phyloP scores from a whole-genome alignment of 331 rosid genomes.

The Dryas integrifolia region DNA sequence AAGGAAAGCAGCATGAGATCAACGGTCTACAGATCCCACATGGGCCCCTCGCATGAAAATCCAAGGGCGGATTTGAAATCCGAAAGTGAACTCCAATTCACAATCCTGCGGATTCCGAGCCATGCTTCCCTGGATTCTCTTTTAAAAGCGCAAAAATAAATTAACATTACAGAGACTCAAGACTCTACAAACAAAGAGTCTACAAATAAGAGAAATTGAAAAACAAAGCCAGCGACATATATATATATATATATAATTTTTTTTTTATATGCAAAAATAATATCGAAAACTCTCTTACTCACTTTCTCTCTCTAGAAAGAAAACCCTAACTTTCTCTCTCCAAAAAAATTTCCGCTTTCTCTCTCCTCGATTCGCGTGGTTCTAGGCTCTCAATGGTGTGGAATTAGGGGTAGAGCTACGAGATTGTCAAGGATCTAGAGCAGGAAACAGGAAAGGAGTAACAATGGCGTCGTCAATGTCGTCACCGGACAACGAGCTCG shows the following conservation, averaged over 20 bases:
- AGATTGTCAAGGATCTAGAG: slow-evolving; percentile 47
- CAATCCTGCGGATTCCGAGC: slow-evolving; percentile 48
- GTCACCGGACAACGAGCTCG: slow-evolving; percentile 50
- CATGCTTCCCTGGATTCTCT: slow-evolving; percentile 31
- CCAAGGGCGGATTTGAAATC: slow-evolving; percentile 47
- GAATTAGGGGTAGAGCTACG: slow-evolving; percentile 27
- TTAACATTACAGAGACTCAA: neutral
- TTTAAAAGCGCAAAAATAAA: slow-evolving; percentile 29
- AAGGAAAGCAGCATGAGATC: neutral
- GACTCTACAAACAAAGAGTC: neutral
- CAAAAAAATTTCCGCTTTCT: slow-evolving; percentile 1
- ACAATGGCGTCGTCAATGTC: slow-evolving; percentile 73
- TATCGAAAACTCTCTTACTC: slow-evolving; percentile 19
- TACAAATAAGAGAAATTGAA: neutral
- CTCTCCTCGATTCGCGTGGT: slow-evolving; percentile 28
- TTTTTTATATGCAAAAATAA: slow-evolving; percentile 14
- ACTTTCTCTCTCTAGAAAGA: slow-evolving; percentile 15
- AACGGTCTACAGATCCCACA: slow-evolving; percentile 18
- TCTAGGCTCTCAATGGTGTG: slow-evolving; percentile 47
- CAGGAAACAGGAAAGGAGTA: slow-evolving; percentile 8
- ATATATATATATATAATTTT: slow-evolving; percentile 1
- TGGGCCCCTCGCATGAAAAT: slow-evolving; percentile 30
- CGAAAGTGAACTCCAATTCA: slow-evolving; percentile 48
- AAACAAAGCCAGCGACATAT: neutral
- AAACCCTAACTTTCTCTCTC: slow-evolving; percentile 61